A percentile compares a stretch with the other conserved stretches of the same genome.
These are phyloP conservation scores for Thraustochytrium sp. DNA, from an alignment of 352 stramenopile genomes.

Conservation along the genomic window DNA sequence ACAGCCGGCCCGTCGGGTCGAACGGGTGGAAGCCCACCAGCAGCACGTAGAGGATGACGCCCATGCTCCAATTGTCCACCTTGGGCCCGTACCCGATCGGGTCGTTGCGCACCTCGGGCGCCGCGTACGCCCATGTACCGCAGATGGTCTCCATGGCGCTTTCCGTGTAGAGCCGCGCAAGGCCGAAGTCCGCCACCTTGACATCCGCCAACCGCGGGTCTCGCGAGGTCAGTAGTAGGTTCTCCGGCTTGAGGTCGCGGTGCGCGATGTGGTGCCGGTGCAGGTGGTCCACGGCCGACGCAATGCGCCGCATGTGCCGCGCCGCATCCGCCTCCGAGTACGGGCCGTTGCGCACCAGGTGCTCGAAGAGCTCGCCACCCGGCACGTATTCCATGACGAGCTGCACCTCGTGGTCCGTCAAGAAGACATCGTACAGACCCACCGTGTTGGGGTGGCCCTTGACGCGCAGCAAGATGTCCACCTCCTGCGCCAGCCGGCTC, in stretches of 20 bases:
- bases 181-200: constrained; percentile 80
- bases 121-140: constrained; percentile 74
- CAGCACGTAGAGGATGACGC: constrained; percentile 87
- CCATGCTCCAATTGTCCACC: constrained; percentile 87
- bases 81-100: constrained; percentile 70
- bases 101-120: constrained; percentile 83
- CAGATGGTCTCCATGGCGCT: constrained; percentile 47
- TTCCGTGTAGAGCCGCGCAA: constrained; percentile 69
- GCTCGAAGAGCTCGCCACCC: constrained; percentile 90
- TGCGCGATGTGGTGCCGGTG: constrained; percentile 77
- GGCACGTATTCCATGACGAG: constrained; percentile 81
- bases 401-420: constrained; percentile 88
- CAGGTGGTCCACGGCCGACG: constrained; percentile 72
- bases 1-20: constrained; percentile 69
- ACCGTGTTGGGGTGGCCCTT: constrained; percentile 82
- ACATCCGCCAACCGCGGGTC: constrained; percentile 62
- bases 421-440: constrained; percentile 84
- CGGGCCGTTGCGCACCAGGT: constrained; percentile 68
- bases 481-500: constrained; percentile 68
- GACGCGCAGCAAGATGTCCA: constrained; percentile 69
- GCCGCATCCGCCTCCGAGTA: constrained; percentile 75
- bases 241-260: constrained; percentile 77
- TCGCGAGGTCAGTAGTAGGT: constrained; percentile 60
- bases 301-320: constrained; percentile 67
- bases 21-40: constrained; percentile 81